Evolutionary conservation across 1,139 yeast species (phyloP).

Genomic region (Geotrichum histeridarum): DNA sequence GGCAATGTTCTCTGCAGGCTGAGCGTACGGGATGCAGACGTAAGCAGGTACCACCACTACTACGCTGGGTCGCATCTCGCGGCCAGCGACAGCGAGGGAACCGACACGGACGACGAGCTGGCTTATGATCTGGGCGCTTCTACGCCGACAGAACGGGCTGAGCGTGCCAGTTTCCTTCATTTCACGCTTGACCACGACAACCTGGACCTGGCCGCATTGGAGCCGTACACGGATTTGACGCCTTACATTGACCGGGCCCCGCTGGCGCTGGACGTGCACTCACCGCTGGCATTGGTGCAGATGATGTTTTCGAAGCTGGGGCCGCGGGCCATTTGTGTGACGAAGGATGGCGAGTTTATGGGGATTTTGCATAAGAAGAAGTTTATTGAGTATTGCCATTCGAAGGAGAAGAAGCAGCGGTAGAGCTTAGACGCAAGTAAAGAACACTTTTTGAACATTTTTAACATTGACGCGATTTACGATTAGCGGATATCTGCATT

Average conservation of each 20-base stretch:
- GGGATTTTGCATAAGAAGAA: constrained; percentile 56
- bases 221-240: constrained; percentile 40
- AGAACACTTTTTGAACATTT: neutral
- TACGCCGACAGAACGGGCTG: neutral
- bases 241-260: constrained; percentile 48
- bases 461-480: too few relatives aligned
- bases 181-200: neutral
- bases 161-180: neutral
- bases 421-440: neutral
- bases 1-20: constrained; percentile 22
- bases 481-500: neutral
- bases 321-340: constrained; percentile 48
- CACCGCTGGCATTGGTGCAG: constrained; percentile 52
- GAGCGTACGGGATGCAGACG: constrained; percentile 24
- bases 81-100: neutral
- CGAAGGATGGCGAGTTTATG: constrained; percentile 47
- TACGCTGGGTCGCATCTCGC: constrained; percentile 17
- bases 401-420: neutral
- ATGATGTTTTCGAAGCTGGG: constrained; percentile 54
- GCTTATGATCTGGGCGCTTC: neutral
- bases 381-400: constrained; percentile 44
- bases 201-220: constrained; percentile 19
- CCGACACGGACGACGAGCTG: constrained; percentile 2
- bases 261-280: constrained; percentile 46
- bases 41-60: constrained; percentile 24